A percentile compares a stretch with the other conserved stretches of the same genome.
These are phyloP conservation scores for Geotrichum candidum DNA, from an alignment of 1,139 yeast genomes.

Conservation along the genomic window DNA sequence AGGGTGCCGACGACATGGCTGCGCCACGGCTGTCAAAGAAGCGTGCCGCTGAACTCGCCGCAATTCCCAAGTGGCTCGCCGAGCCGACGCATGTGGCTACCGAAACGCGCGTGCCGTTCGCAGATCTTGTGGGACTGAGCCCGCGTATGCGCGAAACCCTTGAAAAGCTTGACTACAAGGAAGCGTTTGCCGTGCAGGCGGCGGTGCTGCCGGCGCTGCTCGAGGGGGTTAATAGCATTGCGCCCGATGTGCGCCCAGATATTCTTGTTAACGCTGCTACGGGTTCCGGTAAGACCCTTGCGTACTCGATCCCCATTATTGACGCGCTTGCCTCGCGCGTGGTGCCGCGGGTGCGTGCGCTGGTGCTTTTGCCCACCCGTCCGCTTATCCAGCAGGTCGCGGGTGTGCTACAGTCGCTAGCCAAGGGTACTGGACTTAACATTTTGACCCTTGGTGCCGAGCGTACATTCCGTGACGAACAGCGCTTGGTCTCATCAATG, in stretches of 20 bases:
- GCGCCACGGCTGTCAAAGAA: slow-evolving; percentile 20
- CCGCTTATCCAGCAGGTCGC: slow-evolving; percentile 82
- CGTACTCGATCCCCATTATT: slow-evolving; percentile 78
- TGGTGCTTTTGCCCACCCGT: slow-evolving; percentile 82
- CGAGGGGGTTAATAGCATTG: slow-evolving; percentile 42
- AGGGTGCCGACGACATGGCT: slow-evolving; percentile 17
- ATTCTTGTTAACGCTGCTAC: slow-evolving; percentile 88
- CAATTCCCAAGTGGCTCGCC: slow-evolving; percentile 53
- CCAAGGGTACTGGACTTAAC: slow-evolving; percentile 61
- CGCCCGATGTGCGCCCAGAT: slow-evolving; percentile 52
- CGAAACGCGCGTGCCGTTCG: slow-evolving; percentile 28
- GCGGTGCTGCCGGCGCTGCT: slow-evolving; percentile 56
- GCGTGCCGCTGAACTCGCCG: slow-evolving; percentile 1
- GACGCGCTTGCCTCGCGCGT: slow-evolving; percentile 57
- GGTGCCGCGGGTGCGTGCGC: slow-evolving; percentile 70
- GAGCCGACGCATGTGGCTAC: slow-evolving; percentile 49
- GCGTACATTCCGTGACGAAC: slow-evolving; percentile 63
- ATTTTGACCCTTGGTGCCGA: slow-evolving; percentile 58
- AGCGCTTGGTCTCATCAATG: slow-evolving; percentile 38
- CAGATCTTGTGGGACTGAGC: slow-evolving; percentile 30
- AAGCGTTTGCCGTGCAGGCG: slow-evolving; percentile 76
- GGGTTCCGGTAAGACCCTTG: slow-evolving; percentile 94
- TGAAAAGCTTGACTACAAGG: slow-evolving; percentile 39
- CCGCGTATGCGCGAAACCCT: slow-evolving; percentile 46
- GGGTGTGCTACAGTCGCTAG: slow-evolving; percentile 51